These are phyloP conservation scores for Stylosanthes scabra DNA, from an alignment of 331 rosid genomes.

Conservation along the genomic window DNA sequence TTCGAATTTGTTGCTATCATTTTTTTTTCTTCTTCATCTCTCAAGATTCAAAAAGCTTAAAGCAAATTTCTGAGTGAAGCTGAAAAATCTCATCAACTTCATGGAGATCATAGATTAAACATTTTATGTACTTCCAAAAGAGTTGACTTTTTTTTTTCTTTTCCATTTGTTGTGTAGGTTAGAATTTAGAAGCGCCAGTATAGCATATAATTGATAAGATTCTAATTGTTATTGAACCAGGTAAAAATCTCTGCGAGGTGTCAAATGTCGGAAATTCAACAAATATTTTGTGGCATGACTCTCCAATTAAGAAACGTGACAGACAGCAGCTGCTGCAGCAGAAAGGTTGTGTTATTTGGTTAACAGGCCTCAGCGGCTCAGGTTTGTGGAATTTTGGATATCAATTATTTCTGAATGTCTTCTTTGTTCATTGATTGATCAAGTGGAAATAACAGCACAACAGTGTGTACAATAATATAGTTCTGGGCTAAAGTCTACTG, in stretches of 20 bases:
- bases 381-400: conserved; percentile 58
- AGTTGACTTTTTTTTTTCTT: conserved; percentile 17
- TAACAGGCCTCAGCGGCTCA: conserved; percentile 99
- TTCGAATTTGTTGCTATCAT: neutral
- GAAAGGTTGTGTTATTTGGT: conserved; percentile 95
- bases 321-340: conserved; percentile 86
- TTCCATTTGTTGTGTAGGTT: conserved; percentile 20
- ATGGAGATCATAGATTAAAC: conserved; percentile 11
- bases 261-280: conserved; percentile 73
- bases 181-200: conserved; percentile 34
- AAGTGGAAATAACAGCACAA: conserved; percentile 11
- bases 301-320: conserved; percentile 72
- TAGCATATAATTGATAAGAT: conserved; percentile 15
- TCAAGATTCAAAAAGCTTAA: neutral
- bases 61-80: neutral
- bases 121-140: neutral
- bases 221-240: conserved; percentile 57
- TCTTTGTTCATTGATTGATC: conserved; percentile 25
- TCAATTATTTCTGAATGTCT: conserved; percentile 1
- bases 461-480: conserved; percentile 7
- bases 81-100: conserved; percentile 24
- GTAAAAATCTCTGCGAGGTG: conserved; percentile 54
- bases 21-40: conserved; percentile 11
- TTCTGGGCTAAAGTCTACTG: neutral
- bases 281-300: conserved; percentile 87